phyloP scores from a whole-genome alignment of 768 basidiomycete genomes.

The Hypholoma fasciculare region DNA sequence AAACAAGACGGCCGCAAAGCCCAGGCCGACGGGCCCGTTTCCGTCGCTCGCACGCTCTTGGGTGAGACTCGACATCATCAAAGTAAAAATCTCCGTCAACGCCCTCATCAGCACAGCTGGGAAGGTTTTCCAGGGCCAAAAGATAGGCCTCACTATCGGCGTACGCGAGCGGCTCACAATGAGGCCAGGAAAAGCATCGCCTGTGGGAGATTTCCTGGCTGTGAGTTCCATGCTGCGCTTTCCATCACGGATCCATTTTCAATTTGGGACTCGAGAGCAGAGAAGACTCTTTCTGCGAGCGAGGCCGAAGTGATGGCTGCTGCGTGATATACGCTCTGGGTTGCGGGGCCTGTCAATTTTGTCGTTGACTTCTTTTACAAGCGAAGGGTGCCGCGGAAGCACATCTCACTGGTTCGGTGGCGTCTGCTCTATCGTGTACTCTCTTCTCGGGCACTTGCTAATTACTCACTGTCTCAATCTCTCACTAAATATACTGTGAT shows the following conservation, averaged over 20 bases:
- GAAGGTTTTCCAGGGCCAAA: no score
- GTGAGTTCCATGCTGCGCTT: constrained; percentile 21
- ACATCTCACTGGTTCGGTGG: constrained; percentile 35
- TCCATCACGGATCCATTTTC: not conserved
- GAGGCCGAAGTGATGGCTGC: constrained; percentile 33
- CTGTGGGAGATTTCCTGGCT: constrained; percentile 34
- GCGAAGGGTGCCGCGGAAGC: constrained; percentile 28
- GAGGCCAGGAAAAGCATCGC: constrained; percentile 33
- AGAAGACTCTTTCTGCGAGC: constrained; percentile 33
- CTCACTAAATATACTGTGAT: not conserved
- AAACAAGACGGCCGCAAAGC: no score
- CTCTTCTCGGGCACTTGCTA: not conserved
- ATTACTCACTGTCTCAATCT: not conserved
- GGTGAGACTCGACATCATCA: no score
- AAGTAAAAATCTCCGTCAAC: no score
- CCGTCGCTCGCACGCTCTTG: no score
- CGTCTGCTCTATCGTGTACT: constrained; percentile 23
- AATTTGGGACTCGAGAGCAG: not conserved
- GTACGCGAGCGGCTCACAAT: constrained; percentile 14
- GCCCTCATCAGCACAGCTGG: no score
- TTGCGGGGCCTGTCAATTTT: constrained; percentile 34
- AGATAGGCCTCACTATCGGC: no score
- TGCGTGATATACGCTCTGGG: constrained; percentile 34
- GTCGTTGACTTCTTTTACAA: constrained; percentile 35
- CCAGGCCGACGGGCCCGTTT: no score